These are phyloP conservation scores for Pyrus hybrid DNA, from an alignment of 331 rosid genomes.

Conservation along the genomic window DNA sequence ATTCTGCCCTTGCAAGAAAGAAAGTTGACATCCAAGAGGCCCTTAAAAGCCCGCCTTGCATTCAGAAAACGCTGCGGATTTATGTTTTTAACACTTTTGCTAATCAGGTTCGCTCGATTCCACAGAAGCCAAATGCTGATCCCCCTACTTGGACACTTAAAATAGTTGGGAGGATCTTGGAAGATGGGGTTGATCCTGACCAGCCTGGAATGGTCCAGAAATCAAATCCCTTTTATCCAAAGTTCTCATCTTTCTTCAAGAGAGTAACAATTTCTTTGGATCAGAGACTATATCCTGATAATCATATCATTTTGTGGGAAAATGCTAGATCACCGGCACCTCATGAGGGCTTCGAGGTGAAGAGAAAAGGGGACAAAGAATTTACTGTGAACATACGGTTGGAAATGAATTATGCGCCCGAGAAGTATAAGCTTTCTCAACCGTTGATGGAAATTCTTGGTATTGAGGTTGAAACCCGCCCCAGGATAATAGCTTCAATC, in stretches of 20 bases:
- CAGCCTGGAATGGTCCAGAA: conserved; percentile 82
- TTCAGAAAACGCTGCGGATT: conserved; percentile 91
- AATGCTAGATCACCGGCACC: conserved; percentile 73
- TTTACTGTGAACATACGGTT: conserved; percentile 60
- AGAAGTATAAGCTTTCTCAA: conserved; percentile 85
- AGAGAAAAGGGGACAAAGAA: conserved; percentile 94
- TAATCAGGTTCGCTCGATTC: conserved; percentile 71
- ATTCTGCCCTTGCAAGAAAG: conserved; percentile 83
- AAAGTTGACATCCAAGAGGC: conserved; percentile 97
- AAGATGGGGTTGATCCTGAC: conserved; percentile 97
- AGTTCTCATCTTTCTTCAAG: conserved; percentile 87
- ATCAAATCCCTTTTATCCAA: conserved; percentile 74
- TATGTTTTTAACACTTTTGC: conserved; percentile 90
- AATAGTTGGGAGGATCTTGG: conserved; percentile 92
- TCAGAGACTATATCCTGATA: conserved; percentile 91
- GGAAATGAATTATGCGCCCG: conserved; percentile 93
- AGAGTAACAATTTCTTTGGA: conserved; percentile 86
- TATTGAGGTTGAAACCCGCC: conserved; percentile 97
- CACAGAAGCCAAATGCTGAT: conserved; percentile 81
- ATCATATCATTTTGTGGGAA: conserved; percentile 78
- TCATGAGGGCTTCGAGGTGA: conserved; percentile 98
- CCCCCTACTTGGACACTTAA: conserved; percentile 95
- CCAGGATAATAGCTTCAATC: conserved; percentile 87
- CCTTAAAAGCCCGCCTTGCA: conserved; percentile 71
- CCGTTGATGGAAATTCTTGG: conserved; percentile 95